A percentile compares a stretch with the other conserved stretches of the same genome.
These are phyloP conservation scores for Candida andamanensis DNA, from an alignment of 805 yeast species.

Conservation along the genomic window DNA sequence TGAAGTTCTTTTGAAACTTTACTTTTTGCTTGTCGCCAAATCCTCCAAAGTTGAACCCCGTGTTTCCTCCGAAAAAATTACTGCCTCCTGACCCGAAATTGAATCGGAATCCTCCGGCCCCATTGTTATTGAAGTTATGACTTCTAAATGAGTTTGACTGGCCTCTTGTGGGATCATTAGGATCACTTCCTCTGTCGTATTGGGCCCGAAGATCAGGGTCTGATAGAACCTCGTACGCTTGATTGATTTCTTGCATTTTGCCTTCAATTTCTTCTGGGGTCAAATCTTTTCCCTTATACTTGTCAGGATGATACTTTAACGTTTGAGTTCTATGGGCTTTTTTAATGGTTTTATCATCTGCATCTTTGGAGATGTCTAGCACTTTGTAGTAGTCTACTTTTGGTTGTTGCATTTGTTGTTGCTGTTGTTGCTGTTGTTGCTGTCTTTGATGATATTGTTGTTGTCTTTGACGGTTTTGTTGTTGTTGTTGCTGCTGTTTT, in stretches of 20 bases:
- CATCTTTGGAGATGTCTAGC: conserved; percentile 60
- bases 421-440: conserved; percentile 44
- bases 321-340: conserved; percentile 77
- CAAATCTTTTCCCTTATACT: conserved; percentile 63
- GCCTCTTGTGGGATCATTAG: conserved; percentile 33
- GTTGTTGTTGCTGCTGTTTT: conserved; percentile 29
- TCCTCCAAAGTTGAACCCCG: conserved; percentile 10
- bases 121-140: conserved; percentile 4
- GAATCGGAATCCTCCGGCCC: conserved; percentile 14
- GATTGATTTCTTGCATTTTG: conserved; percentile 88
- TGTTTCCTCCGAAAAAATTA: conserved; percentile 3
- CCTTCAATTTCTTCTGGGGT: conserved; percentile 65
- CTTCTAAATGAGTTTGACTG: conserved; percentile 3
- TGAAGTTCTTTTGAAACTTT: conserved; percentile 14
- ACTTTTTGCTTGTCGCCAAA: conserved; percentile 9
- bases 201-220: conserved; percentile 57
- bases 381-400: conserved; percentile 76
- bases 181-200: conserved; percentile 63
- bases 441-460: conserved; percentile 41
- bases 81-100: conserved; percentile 11
- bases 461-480: conserved; percentile 31
- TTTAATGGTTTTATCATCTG: conserved; percentile 68
- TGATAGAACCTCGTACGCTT: conserved; percentile 83
- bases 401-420: conserved; percentile 26
- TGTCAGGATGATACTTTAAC: conserved; percentile 88